phyloP scores from a whole-genome alignment of 1,284 basidiomycete genomes.

The Cronartium quercuum region DNA sequence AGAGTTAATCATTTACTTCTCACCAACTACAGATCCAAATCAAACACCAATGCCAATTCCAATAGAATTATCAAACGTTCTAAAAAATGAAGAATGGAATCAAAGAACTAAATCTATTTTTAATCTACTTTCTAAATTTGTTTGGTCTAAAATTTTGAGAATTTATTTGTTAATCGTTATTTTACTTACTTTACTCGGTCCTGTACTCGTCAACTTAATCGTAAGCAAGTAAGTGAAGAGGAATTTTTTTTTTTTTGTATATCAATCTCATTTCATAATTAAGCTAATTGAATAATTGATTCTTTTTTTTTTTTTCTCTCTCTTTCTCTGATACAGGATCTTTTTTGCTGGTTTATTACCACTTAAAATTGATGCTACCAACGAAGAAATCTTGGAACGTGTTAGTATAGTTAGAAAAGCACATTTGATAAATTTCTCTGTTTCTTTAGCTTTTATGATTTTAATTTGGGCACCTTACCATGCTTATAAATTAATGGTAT shows the following conservation, averaged over 20 bases:
- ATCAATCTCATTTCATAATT: too few relatives aligned
- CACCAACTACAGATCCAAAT: neutral
- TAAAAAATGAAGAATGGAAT: slow-evolving; percentile 26
- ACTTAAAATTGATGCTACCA: neutral
- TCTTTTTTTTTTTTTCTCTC: neutral
- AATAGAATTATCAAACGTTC: slow-evolving; percentile 1
- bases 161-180: slow-evolving; percentile 24
- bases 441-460: slow-evolving; percentile 2
- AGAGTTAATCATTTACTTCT: slow-evolving; percentile 23
- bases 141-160: slow-evolving; percentile 27
- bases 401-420: slow-evolving; percentile 16
- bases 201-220: slow-evolving; percentile 13
- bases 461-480: slow-evolving; percentile 32
- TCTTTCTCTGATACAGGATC: neutral
- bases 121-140: slow-evolving; percentile 20
- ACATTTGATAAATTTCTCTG: slow-evolving; percentile 14
- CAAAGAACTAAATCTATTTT: slow-evolving; percentile 7
- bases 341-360: slow-evolving; percentile 5
- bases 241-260: too few relatives aligned
- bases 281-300: too few relatives aligned
- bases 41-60: slow-evolving; percentile 10
- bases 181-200: slow-evolving; percentile 20
- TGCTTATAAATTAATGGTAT: slow-evolving; percentile 13
- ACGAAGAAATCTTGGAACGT: slow-evolving; percentile 19
- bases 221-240: slow-evolving; percentile 16